Evolutionary conservation across 2,329 filamentous ascomycete genomes (phyloP).

Genomic region (Penicillium brevicompactum): DNA sequence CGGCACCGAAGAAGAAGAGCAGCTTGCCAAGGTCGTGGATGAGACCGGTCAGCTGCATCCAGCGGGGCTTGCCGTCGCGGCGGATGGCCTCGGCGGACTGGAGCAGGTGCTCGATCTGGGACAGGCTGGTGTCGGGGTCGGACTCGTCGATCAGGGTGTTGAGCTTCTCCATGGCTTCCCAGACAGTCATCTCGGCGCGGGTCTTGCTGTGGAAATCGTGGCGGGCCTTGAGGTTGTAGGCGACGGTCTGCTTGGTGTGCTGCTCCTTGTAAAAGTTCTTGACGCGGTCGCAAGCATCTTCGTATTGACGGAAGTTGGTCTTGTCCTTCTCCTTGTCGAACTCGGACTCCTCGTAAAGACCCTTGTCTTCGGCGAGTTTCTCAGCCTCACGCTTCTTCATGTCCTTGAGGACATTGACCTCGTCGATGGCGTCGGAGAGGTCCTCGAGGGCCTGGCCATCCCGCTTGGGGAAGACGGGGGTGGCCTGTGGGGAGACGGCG

Average conservation of each 20-base stretch:
- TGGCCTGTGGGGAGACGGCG: slow-evolving; percentile 27
- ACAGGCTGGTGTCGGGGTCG: slow-evolving; percentile 84
- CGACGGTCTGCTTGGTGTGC: slow-evolving; percentile 58
- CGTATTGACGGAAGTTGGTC: slow-evolving; percentile 78
- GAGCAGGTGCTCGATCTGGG: slow-evolving; percentile 86
- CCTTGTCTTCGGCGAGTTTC: slow-evolving; percentile 37
- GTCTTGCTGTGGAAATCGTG: slow-evolving; percentile 68
- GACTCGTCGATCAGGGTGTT: slow-evolving; percentile 89
- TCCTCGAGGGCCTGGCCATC: slow-evolving; percentile 62
- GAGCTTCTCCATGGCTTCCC: slow-evolving; percentile 90
- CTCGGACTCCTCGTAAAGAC: slow-evolving; percentile 58
- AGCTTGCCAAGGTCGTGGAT: slow-evolving; percentile 52
- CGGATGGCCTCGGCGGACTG: slow-evolving; percentile 89
- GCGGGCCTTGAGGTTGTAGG: slow-evolving; percentile 82
- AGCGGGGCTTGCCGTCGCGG: slow-evolving; percentile 62
- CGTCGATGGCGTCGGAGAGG: slow-evolving; percentile 61
- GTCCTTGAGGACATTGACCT: slow-evolving; percentile 62
- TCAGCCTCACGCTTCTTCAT: slow-evolving; percentile 56
- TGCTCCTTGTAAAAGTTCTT: slow-evolving; percentile 82
- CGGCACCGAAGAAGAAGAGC: slow-evolving; percentile 64
- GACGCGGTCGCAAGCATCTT: slow-evolving; percentile 79
- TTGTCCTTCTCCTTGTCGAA: slow-evolving; percentile 80
- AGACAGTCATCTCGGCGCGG: slow-evolving; percentile 78
- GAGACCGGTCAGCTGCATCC: slow-evolving; percentile 53
- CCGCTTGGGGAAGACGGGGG: slow-evolving; percentile 42